A percentile compares a stretch with the other conserved stretches of the same genome.
Evolutionary conservation across 352 stramenopile genomes (phyloP).

Genomic region (Globisporangium polare): DNA sequence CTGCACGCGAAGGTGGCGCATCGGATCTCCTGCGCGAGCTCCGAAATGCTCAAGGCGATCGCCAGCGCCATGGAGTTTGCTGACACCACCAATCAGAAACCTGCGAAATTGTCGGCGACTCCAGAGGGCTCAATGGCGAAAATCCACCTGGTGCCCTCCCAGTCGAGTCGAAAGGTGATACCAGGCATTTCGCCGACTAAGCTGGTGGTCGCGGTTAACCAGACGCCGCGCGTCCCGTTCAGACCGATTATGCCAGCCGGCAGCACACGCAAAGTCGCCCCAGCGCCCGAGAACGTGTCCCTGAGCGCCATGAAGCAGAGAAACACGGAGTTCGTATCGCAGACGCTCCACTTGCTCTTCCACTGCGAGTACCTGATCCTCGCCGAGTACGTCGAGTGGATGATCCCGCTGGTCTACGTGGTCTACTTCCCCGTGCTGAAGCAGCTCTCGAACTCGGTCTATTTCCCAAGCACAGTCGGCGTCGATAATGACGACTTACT

Average conservation of each 20-base stretch:
- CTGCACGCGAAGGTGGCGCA: not conserved
- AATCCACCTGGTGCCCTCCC: not conserved
- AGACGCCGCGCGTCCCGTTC: not conserved
- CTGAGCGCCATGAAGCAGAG: not conserved
- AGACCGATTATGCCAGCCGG: not conserved
- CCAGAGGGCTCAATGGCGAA: not conserved
- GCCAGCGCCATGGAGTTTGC: not conserved
- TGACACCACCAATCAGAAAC: not conserved
- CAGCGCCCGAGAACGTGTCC: not conserved
- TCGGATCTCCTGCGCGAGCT: not conserved
- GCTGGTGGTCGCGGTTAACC: not conserved
- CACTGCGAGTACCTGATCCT: conserved; percentile 33
- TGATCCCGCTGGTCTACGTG: conserved; percentile 25
- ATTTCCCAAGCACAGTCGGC: conserved; percentile 18
- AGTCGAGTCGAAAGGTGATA: not conserved
- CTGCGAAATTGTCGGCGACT: not conserved
- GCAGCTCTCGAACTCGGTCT: conserved; percentile 21
- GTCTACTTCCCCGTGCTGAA: conserved; percentile 25
- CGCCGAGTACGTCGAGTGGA: conserved; percentile 34
- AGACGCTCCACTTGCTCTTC: conserved; percentile 27
- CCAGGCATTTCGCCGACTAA: not conserved
- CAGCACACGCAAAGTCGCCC: not conserved
- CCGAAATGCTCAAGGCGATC: not conserved
- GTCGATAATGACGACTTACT: conserved; percentile 11
- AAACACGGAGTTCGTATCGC: not conserved